Conservation (phyloP, 345 rosid species). For the Euphorbia tirucalli region DNA sequence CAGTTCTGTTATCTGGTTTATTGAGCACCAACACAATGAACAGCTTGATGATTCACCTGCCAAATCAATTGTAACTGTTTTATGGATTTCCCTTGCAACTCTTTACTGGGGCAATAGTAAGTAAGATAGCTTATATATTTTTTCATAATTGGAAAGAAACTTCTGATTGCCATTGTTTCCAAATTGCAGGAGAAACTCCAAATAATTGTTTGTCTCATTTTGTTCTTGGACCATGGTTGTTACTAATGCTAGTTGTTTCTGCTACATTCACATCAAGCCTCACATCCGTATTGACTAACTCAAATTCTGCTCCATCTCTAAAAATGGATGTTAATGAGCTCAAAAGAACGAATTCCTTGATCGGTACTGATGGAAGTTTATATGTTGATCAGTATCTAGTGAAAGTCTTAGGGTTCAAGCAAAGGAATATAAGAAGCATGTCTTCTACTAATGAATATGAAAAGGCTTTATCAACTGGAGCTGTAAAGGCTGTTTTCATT, state of each 20-base stretch:
- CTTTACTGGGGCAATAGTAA: slow-evolving; percentile 8
- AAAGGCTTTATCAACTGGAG: slow-evolving; percentile 16
- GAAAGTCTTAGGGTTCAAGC: slow-evolving; percentile 11
- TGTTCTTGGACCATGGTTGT: slow-evolving; percentile 32
- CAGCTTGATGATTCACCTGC: not conserved
- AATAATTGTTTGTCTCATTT: slow-evolving; percentile 15
- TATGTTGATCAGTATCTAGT: slow-evolving; percentile 3
- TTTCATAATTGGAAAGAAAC: no score
- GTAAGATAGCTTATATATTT: not conserved
- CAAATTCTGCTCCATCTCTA: slow-evolving; percentile 8
- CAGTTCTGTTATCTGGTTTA: slow-evolving; percentile 23
- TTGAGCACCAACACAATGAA: slow-evolving; percentile 5
- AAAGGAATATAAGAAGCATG: slow-evolving; percentile 13
- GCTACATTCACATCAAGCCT: slow-evolving; percentile 29
- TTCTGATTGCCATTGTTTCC: no score
- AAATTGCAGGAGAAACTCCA: slow-evolving; percentile 23
- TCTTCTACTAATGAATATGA: slow-evolving; percentile 18
- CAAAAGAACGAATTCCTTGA: slow-evolving; percentile 5
- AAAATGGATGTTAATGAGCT: slow-evolving; percentile 16
- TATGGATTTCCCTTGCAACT: slow-evolving; percentile 15
- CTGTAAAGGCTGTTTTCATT: slow-evolving; percentile 21
- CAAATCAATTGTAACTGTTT: not conserved
- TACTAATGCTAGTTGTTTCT: slow-evolving; percentile 22
- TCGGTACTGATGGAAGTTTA: slow-evolving; percentile 14
- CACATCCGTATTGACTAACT: slow-evolving; percentile 24